Base-by-base conservation (phyloP, 2,329 filamentous ascomycete genomes). In the Neopestalotiopsis sp. region DNA sequence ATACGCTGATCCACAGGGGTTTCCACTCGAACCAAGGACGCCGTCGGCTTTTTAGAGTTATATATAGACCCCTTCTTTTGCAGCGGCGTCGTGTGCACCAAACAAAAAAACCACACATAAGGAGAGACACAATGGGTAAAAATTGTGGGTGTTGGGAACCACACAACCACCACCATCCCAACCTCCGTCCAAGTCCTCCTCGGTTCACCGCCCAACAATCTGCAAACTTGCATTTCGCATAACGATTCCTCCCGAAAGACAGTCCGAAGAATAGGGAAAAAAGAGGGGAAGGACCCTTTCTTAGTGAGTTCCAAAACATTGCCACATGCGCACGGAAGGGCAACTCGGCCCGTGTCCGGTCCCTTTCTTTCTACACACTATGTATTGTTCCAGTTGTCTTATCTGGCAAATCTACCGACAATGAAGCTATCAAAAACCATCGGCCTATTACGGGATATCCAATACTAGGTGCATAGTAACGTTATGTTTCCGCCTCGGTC, bases 321-420 rank as follows among this genome's bases (percentile, higher is more conserved):
- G 45, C 45, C 45, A 53, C 45, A 17, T 53, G 17, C 5, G 45
- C 17, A 53, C 59, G 30, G 59, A 61, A 61, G n/a, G 32, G 59
- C 59, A 61, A 61, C 59, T 61, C 59, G 59, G 59, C 59, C 59
- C 59, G 59, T 40, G 59, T 40, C 59, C 59, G 59, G 32, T 14
- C 45, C n/a, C 45, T n/a, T 53, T n/a, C 12, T 61, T 40, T 38
- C n/a, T 61, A 4, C 42, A 24, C 24, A 24, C 24, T 24, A 28
- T 28, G 34, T 38, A 10, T 7, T 38, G 34, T 38, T 7, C 34
- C 34, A 38, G 10, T 20, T 49, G 5, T 20, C 45, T 53, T 53
- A 53, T 53, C 45, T 53, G 45, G 45, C 45, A 53, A 20, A 53
- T 53, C 4, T 53, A 20, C 34, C 34, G 5, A 3, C 34, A 38